Evolutionary conservation across 805 yeast genomes (phyloP).

Genomic region (Saccharomycopsis sp.): DNA sequence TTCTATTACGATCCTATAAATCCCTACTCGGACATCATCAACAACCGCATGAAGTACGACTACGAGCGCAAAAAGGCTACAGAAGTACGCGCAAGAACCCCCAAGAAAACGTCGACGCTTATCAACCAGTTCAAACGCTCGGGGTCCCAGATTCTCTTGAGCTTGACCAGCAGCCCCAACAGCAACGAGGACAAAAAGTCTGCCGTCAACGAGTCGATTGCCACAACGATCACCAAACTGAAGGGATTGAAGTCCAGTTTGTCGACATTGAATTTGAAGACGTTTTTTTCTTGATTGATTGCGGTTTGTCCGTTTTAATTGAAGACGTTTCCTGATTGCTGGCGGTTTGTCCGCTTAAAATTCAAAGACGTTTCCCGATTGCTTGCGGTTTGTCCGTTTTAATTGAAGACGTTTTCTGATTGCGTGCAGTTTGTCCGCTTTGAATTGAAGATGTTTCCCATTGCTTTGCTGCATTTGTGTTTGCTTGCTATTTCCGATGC

Average conservation of each 20-base stretch:
- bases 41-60: conserved; percentile 14
- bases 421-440: neutral
- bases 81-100: neutral
- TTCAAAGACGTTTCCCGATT: neutral
- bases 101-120: neutral
- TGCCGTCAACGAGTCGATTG: neutral
- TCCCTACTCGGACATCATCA: conserved; percentile 19
- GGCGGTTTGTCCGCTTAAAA: neutral
- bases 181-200: neutral
- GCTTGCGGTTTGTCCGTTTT: too few relatives aligned
- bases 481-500: neutral
- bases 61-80: conserved; percentile 14
- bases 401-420: too few relatives aligned
- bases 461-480: neutral
- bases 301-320: neutral
- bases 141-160: neutral
- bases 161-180: neutral
- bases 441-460: neutral
- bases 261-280: neutral
- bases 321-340: neutral
- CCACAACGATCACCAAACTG: neutral
- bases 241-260: neutral
- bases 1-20: conserved; percentile 18
- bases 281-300: neutral
- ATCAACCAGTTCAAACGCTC: neutral